phyloP scores from a whole-genome alignment of 2,329 filamentous ascomycete species.

The Epicoccum sorghinum region DNA sequence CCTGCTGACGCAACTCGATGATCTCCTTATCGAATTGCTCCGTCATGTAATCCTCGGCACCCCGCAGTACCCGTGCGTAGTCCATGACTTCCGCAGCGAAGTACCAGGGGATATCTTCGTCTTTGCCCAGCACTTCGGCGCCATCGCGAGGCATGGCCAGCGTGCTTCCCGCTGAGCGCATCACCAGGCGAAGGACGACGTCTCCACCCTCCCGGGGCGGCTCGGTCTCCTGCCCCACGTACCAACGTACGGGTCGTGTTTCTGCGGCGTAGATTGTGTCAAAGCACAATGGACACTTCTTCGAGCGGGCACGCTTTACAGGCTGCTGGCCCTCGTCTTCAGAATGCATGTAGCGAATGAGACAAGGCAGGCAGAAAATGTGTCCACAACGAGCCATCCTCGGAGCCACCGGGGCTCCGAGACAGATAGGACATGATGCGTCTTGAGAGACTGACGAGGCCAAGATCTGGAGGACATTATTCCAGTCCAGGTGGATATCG shows the following conservation, averaged over 20 bases:
- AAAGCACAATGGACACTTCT: slow-evolving; percentile 96
- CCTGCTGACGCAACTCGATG: slow-evolving; percentile 73
- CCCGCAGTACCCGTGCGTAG: slow-evolving; percentile 95
- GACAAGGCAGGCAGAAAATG: slow-evolving; percentile 91
- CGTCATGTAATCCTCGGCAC: slow-evolving; percentile 84
- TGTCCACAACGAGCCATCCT: slow-evolving; percentile 98
- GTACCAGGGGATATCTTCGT: slow-evolving; percentile 89
- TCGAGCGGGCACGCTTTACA: slow-evolving; percentile 78
- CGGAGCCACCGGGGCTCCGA: slow-evolving; percentile 89
- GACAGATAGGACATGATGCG: slow-evolving; percentile 90
- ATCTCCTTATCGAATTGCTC: slow-evolving; percentile 83
- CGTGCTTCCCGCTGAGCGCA: slow-evolving; percentile 78
- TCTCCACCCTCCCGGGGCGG: slow-evolving; percentile 84
- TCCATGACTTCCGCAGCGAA: slow-evolving; percentile 93
- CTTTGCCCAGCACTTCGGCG: slow-evolving; percentile 69
- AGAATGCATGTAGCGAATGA: slow-evolving; percentile 95
- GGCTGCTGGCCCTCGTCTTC: slow-evolving; percentile 66
- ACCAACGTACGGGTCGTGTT: slow-evolving; percentile 87
- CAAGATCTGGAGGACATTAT: slow-evolving; percentile 86
- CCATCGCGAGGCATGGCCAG: slow-evolving; percentile 86
- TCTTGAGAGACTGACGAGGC: slow-evolving; percentile 88
- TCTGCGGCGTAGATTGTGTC: slow-evolving; percentile 93
- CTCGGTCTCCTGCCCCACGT: slow-evolving; percentile 83
- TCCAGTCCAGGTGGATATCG: slow-evolving; percentile 90
- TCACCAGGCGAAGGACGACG: slow-evolving; percentile 85